Percentiles rank a stretch among this genome's conserved stretches.
phyloP scores from a whole-genome alignment of 1,284 basidiomycete species.

The Athelia psychrophila region DNA sequence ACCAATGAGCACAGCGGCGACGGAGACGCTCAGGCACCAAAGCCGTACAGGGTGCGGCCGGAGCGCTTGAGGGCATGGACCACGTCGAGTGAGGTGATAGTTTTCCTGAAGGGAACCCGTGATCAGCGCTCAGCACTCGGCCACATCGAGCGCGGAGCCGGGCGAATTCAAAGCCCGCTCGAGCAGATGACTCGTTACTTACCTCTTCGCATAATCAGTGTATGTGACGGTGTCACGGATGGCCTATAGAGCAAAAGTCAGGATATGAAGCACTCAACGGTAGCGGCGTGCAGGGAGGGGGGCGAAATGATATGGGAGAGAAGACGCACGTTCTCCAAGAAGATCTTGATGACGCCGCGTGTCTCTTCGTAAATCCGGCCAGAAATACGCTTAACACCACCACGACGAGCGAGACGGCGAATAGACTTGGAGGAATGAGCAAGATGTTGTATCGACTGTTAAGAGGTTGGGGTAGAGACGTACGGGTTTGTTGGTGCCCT shows the following conservation, averaged over 20 bases:
- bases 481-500: conserved; percentile 57
- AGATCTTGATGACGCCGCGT: conserved; percentile 83
- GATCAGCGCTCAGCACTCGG: background rate
- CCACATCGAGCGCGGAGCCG: background rate
- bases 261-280: background rate
- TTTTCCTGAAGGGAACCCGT: conserved; percentile 50
- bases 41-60: conserved; percentile 79
- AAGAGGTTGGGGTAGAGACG: conserved; percentile 17
- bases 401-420: conserved; percentile 83
- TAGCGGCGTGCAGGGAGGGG: conserved; percentile 3
- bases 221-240: conserved; percentile 90
- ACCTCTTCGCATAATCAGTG: conserved; percentile 84
- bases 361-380: conserved; percentile 83
- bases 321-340: conserved; percentile 55
- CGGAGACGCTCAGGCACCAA: conserved; percentile 52
- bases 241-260: conserved; percentile 33
- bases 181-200: background rate
- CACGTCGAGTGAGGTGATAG: conserved; percentile 78
- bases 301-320: conserved; percentile 2
- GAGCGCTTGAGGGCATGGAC: conserved; percentile 86
- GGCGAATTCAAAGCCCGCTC: background rate
- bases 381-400: conserved; percentile 83
- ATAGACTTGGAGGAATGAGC: conserved; percentile 52
- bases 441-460: background rate
- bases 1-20: too few species aligned